These are phyloP conservation scores for Camellia japonica DNA, from an alignment of 148 eudicot species.

Conservation along the genomic window DNA sequence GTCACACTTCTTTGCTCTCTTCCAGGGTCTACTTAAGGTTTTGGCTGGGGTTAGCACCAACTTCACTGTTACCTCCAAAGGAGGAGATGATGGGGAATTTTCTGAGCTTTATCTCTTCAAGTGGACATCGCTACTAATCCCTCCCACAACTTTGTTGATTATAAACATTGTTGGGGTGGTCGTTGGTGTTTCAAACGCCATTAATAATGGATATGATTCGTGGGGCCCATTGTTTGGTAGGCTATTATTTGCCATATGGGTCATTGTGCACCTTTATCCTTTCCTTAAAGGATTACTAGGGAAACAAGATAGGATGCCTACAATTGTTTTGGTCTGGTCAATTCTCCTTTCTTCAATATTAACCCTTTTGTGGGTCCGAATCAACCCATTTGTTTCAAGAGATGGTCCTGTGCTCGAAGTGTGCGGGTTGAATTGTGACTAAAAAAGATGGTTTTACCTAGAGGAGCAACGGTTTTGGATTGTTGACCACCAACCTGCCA, in stretches of 20 bases:
- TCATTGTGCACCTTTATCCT: constrained; percentile 59
- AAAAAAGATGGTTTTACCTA: neutral
- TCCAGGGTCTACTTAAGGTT: constrained; percentile 89
- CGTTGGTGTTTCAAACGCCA: constrained; percentile 55
- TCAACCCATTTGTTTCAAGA: constrained; percentile 52
- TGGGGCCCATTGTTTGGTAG: constrained; percentile 62
- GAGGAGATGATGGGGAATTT: constrained; percentile 58
- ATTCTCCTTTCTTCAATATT: constrained; percentile 58
- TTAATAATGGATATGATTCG: constrained; percentile 55
- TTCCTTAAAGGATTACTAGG: constrained; percentile 68
- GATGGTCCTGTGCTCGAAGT: constrained; percentile 58
- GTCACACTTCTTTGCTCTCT: constrained; percentile 77
- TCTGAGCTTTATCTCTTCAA: constrained; percentile 63
- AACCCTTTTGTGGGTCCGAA: constrained; percentile 57
- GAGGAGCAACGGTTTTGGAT: neutral
- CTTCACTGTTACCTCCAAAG: constrained; percentile 89
- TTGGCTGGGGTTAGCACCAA: constrained; percentile 87
- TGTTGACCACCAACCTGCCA: neutral
- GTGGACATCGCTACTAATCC: constrained; percentile 56
- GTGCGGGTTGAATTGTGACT: constrained; percentile 61
- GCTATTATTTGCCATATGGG: constrained; percentile 60
- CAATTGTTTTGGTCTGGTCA: constrained; percentile 59
- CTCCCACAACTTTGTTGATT: constrained; percentile 54
- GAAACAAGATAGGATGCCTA: constrained; percentile 46
- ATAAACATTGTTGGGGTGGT: constrained; percentile 51